phyloP scores from a whole-genome alignment of 306 rosid genomes.

The Begonia fuchsioides region DNA sequence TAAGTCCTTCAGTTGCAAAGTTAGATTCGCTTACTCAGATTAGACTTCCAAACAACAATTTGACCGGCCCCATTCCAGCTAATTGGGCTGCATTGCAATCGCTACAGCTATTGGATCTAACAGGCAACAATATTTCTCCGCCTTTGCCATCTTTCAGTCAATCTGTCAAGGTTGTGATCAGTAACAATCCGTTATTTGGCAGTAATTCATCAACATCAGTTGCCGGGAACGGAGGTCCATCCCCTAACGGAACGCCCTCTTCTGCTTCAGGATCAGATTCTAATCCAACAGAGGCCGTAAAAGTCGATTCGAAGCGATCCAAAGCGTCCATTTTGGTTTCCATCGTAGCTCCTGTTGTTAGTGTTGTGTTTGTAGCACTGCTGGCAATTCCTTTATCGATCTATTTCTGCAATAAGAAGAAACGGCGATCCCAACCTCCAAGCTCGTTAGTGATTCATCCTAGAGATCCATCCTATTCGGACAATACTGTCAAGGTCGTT shows the following conservation, averaged over 20 bases:
- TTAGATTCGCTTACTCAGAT: conserved; percentile 34
- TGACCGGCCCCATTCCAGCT: conserved; percentile 29
- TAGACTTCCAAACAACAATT: conserved; percentile 24
- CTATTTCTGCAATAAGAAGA: conserved; percentile 29
- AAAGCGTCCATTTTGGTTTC: conserved; percentile 1
- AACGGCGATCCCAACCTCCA: conserved; percentile 18
- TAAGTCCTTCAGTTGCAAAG: conserved; percentile 46
- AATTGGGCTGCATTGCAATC: conserved; percentile 32
- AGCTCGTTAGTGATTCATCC: conserved; percentile 43
- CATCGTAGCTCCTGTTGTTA: conserved; percentile 15
- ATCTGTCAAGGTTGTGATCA: conserved; percentile 16
- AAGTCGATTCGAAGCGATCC: neutral
- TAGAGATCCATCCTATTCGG: conserved; percentile 44
- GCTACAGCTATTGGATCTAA: conserved; percentile 33
- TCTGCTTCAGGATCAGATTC: conserved; percentile 2
- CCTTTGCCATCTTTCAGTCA: conserved; percentile 30
- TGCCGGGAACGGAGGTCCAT: neutral
- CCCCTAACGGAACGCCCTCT: conserved; percentile 2
- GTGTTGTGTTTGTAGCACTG: conserved; percentile 31
- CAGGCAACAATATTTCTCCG: conserved; percentile 33
- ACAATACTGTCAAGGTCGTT: conserved; percentile 25
- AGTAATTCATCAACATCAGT: neutral
- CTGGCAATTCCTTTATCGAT: conserved; percentile 32
- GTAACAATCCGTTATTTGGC: conserved; percentile 5
- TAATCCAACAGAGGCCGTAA: neutral